Percentiles rank a stretch among this genome's conserved stretches.
Conservation (phyloP, 495 filamentous ascomycete species). For the Talaromyces thailandensis region DNA sequence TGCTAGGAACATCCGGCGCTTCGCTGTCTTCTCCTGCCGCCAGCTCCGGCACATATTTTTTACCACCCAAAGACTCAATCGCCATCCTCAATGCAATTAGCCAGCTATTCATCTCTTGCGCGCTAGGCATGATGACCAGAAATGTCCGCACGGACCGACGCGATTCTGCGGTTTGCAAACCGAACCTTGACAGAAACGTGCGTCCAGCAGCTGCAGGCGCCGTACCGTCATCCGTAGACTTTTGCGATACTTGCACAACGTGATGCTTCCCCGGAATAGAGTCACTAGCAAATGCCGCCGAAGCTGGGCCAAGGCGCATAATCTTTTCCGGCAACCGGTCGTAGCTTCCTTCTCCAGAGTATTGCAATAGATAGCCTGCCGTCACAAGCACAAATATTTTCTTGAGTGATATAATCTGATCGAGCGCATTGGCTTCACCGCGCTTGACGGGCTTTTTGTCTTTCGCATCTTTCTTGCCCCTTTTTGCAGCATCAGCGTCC, state of each 20-base stretch:
- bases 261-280: slow-evolving; percentile 86
- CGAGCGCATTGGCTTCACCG: slow-evolving; percentile 40
- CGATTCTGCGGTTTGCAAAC: slow-evolving; percentile 51
- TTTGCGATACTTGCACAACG: slow-evolving; percentile 84
- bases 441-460: slow-evolving; percentile 39
- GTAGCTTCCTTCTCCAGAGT: slow-evolving; percentile 68
- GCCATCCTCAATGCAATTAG: slow-evolving; percentile 50
- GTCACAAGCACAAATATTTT: slow-evolving; percentile 79
- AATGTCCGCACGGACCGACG: slow-evolving; percentile 57
- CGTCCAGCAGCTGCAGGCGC: slow-evolving; percentile 40
- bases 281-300: slow-evolving; percentile 90
- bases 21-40: slow-evolving; percentile 21
- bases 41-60: slow-evolving; percentile 50
- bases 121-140: slow-evolving; percentile 70
- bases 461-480: slow-evolving; percentile 31
- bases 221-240: slow-evolving; percentile 53
- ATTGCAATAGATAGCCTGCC: slow-evolving; percentile 81
- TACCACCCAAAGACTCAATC: slow-evolving; percentile 62
- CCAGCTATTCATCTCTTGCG: slow-evolving; percentile 85
- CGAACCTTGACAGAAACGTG: slow-evolving; percentile 63
- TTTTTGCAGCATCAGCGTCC: slow-evolving; percentile 16
- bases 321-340: slow-evolving; percentile 83
- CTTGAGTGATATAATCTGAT: slow-evolving; percentile 65
- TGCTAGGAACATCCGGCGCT: not conserved
- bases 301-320: slow-evolving; percentile 71